These are phyloP conservation scores for Xylariales sp. DNA, from an alignment of 2,329 filamentous ascomycete species.

Conservation along the genomic window DNA sequence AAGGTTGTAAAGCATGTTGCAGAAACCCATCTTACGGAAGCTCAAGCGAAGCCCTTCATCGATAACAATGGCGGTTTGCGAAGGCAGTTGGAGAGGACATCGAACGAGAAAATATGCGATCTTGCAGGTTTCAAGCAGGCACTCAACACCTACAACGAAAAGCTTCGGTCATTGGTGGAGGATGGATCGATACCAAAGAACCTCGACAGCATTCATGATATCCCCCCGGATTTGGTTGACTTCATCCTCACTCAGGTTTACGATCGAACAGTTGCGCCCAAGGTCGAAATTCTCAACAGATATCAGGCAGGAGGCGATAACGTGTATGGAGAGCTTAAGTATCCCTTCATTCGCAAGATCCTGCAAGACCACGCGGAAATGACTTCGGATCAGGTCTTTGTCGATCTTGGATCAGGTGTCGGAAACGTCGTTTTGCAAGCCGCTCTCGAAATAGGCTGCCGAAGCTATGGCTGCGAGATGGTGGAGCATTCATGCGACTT, in stretches of 20 bases:
- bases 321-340: constrained; percentile 88
- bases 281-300: constrained; percentile 75
- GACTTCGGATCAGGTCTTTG: constrained; percentile 80
- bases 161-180: constrained; percentile 60
- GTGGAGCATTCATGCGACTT: constrained; percentile 87
- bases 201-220: constrained; percentile 62
- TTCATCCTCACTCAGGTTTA: constrained; percentile 87
- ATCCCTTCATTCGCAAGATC: constrained; percentile 78
- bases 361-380: constrained; percentile 72
- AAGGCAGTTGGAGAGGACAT: constrained; percentile 71
- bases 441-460: constrained; percentile 86
- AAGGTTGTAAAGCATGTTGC: constrained; percentile 65
- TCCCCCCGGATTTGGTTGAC: constrained; percentile 70
- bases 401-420: constrained; percentile 92
- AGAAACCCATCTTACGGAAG: constrained; percentile 71
- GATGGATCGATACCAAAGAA: constrained; percentile 70
- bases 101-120: constrained; percentile 60
- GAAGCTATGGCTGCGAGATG: constrained; percentile 95
- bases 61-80: constrained; percentile 71
- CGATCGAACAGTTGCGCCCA: constrained; percentile 84
- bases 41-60: constrained; percentile 63
- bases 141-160: constrained; percentile 72
- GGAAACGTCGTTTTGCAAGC: constrained; percentile 95
- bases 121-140: constrained; percentile 67
- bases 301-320: constrained; percentile 91